Base-by-base conservation (phyloP, 2,329 filamentous ascomycete genomes). In the Xylaria sp. region DNA sequence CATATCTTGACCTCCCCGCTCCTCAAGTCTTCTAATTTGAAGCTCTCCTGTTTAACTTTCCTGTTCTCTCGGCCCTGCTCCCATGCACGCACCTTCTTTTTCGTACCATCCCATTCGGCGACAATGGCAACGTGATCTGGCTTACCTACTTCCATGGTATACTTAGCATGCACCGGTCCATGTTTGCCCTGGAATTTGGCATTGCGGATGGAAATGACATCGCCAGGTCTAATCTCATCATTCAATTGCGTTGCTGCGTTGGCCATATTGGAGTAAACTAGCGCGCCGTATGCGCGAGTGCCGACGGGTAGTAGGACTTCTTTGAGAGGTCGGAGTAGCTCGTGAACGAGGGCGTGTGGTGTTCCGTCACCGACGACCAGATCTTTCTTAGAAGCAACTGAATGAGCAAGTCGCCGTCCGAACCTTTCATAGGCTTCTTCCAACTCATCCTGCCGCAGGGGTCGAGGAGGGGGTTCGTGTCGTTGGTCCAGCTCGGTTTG, bases 1-100 rank as follows among this genome's bases (percentile, higher is more conserved):
- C 96, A 99, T 69, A 99, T 93, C 83, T 96, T 95, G 74, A 97
- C 94, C 82, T 99, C 96, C 20, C 96, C 96, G 80, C 91, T 95
- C 77, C 93, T 87, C 78, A 99, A 78, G 82, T 99, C 96, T 52
- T 94, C 94, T 69, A 99, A 86, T 82, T 94, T 93, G 82, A 95
- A 98, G 81, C 94, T 97, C 84, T 98, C 95, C 69, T 93, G 83
- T 83, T 97, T 96, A 63, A 97, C 91, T 84, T 97, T 98, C 80
- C 92, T 95, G 79, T 90, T 94, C 83, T 98, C 95, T 15, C 95
- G 85, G 0, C 95, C 95, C 78, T 99, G 96, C 80, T 98, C 96
- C 93, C 93, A 98, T 1, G 91, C 94, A 32, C 94, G 85, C 30
- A 99, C 91, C 85, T 98, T 97, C 86, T 97, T 97, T 87, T 97